Conservation (phyloP, 306 rosid genomes). For the Quercus engelmannii region DNA sequence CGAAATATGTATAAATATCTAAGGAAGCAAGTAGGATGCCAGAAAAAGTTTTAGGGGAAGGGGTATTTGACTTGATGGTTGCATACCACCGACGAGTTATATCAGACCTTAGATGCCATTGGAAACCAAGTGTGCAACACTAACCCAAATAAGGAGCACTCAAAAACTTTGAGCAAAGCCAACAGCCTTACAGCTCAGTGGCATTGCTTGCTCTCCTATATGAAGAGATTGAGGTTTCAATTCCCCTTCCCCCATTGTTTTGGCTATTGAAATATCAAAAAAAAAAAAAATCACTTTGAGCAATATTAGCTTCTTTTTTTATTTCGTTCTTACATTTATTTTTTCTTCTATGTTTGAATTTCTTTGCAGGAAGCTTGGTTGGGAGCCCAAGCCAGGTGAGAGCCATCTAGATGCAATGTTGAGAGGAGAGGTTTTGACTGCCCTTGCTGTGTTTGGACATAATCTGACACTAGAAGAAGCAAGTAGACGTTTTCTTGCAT, state of each 20-base stretch:
- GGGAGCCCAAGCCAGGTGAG: constrained; percentile 74
- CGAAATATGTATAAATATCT: not conserved
- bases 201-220: too few relatives aligned
- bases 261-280: too few relatives aligned
- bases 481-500: constrained; percentile 65
- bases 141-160: too few relatives aligned
- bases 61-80: not conserved
- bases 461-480: constrained; percentile 74
- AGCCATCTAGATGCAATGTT: constrained; percentile 78
- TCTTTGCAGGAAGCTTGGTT: constrained; percentile 81
- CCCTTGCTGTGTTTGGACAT: constrained; percentile 71
- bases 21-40: not conserved
- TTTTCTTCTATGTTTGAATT: not conserved
- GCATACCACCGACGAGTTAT: not conserved
- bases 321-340: not conserved
- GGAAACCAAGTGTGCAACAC: not conserved
- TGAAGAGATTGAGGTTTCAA: too few relatives aligned
- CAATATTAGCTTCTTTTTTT: not conserved
- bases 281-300: too few relatives aligned
- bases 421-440: constrained; percentile 89
- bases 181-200: too few relatives aligned
- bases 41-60: not conserved
- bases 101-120: not conserved
- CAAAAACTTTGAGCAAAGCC: too few relatives aligned
- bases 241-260: too few relatives aligned